Base-by-base conservation (phyloP, 1,284 basidiomycete species). In the Austroboletus niveus region DNA sequence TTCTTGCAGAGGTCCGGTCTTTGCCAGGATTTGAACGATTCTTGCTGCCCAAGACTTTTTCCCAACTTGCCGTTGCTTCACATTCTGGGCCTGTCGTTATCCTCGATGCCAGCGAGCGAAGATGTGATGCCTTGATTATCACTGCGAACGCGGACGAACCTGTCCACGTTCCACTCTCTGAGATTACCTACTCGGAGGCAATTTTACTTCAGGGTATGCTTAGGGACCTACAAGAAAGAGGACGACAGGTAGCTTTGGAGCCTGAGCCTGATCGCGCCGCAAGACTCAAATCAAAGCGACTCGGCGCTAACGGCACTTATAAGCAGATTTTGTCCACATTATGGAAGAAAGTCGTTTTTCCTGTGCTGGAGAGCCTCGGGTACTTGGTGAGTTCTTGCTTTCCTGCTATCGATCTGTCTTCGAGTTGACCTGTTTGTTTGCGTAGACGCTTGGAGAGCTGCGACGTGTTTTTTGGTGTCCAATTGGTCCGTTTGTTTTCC, bases 381-480 rank as follows among this genome's bases (percentile, higher is more conserved):
- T 48, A 20, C 27, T 35, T 7, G 47, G 32, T 43, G 17, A 14
- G 40, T 42, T 34, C 20, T 15, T 24, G 36, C 30, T 7, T 11
- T 20, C 17, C 12, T 10, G 8, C 9, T 22, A 14, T 22, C 22
- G 39, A 40, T 35, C n/a, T 35, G 14, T 14, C 14, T 35, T 27
- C 7, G 27, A 27, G 27, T 27, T n/a, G 14, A 35, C 34, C 14
- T 35, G 34, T 31, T 22, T 41, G 8, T 12, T 11, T 32, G 20
- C n/a, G 9, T 22, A 47, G 46, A 24, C 29, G 20, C 22, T 36
- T 30, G 22, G 40, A 17, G 40, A 35, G 41, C 12, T 42, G n/a
- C 49, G 8, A 30, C 49, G 32, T 24, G 20, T 51, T 27, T 47
- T 47, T 29, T 51, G 44, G 47, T 48, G 40, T 38, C 49, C 49